A percentile compares a stretch with the other conserved stretches of the same genome.
phyloP scores from a whole-genome alignment of 2,329 filamentous ascomycete genomes.

The Fusarium nanum region DNA sequence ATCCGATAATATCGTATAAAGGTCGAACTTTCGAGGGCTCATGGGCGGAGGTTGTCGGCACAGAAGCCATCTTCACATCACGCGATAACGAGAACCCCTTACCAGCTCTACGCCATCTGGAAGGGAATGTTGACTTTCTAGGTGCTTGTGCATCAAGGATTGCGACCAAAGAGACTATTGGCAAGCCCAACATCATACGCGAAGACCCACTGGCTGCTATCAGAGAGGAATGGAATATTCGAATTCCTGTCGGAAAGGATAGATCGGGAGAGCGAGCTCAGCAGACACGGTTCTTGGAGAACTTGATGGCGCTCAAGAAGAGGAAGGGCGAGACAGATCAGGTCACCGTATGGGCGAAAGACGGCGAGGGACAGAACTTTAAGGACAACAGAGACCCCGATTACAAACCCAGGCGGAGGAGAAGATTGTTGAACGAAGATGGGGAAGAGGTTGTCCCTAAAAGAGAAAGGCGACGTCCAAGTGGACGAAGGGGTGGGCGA shows the following conservation, averaged over 20 bases:
- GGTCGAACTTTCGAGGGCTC: constrained; percentile 81
- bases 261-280: constrained; percentile 61
- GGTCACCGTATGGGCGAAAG: constrained; percentile 69
- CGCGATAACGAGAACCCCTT: constrained; percentile 62
- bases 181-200: constrained; percentile 60
- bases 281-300: constrained; percentile 71
- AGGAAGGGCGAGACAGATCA: constrained; percentile 72
- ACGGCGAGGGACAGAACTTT: constrained; percentile 56
- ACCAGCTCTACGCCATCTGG: constrained; percentile 63
- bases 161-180: constrained; percentile 71
- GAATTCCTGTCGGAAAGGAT: constrained; percentile 59
- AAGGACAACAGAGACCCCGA: constrained; percentile 57
- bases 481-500: constrained; percentile 38
- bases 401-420: constrained; percentile 51
- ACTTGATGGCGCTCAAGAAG: constrained; percentile 72
- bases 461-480: constrained; percentile 29
- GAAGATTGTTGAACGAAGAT: constrained; percentile 44
- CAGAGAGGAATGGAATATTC: constrained; percentile 57
- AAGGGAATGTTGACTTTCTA: constrained; percentile 74
- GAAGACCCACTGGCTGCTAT: constrained; percentile 54
- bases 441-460: constrained; percentile 43
- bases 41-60: constrained; percentile 87
- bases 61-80: constrained; percentile 78
- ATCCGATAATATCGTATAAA: constrained; percentile 83
- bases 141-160: constrained; percentile 78